Base-by-base conservation (phyloP, 768 basidiomycete species). In the Tubosaeta brunneosetosa region DNA sequence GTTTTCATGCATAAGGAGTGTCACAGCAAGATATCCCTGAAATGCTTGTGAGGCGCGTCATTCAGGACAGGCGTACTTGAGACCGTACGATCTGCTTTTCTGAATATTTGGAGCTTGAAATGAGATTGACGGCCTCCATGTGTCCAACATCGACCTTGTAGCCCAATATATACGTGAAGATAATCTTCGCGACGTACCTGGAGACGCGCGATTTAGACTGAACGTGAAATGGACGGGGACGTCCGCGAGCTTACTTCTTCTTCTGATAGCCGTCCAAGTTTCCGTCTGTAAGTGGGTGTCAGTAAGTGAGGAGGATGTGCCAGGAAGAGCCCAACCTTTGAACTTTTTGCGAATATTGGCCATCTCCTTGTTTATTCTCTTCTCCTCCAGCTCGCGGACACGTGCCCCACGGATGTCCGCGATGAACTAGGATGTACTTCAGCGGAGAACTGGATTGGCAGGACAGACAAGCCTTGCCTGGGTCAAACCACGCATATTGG, bases 331-430 rank as follows among this genome's bases (percentile, higher is more conserved):
- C 54, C 32, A 44, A 89, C 94, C 92, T 80, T 97, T 97, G 78
- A 99, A 98, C 71, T 95, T 93, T 78, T 97, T 95, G 55, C 97
- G 79, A 57, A 99, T 99, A 63, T 99, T 97, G 1, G 97, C 97
- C 97, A 99, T 98, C 74, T 99, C 97, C 72, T 97, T 94, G 75
- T 99, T 99, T 61, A 99, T 97, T 50, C 97, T 78, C 73, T 97
- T 98, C 79, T 98, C 95, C 67, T 99, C 97, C 48, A 98, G 74
- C 70, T 99, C 97, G 50, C 95, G 84, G 19, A 98, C 94, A 52
- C 95, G 78, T 46, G 95, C 95, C 46, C 97, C 94, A 51, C 97
- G 88, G 64, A 99, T 91, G 72, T 99, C 97, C 68, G 95, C 94
- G 69, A 99, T 99, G 79, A 98, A 97, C 94, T 97, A 32, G 26